Evolutionary conservation across 345 rosid species (phyloP), one percentile per base, ranked within the genome.

Genomic region (Cardamine resedifolia): DNA sequence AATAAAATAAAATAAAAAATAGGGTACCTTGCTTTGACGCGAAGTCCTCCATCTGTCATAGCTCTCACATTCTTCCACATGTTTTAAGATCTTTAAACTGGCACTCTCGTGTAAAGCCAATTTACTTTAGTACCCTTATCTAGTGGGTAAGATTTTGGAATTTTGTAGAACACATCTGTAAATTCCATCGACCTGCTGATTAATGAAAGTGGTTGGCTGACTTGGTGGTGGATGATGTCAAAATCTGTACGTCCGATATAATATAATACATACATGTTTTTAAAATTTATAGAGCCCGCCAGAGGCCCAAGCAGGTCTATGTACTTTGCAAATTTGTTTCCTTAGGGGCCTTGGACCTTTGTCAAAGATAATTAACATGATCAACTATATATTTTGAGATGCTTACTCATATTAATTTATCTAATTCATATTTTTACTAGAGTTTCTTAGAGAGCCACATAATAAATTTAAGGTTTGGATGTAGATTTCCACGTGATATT

Each of bases 11-110:
- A 4, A 27, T 4, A 4, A 27, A 1, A 30, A 12, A 72, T 6
- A 26, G 14, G 16, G 77, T 55, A 56, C 21, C 56, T 73, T 73
- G 58, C 71, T 73, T 73, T 34, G 0, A 73, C 56, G 71, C 56
- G n/a, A 63, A 63, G 70, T 43, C 47, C 36, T 62, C 38, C 65
- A 64, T 11, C n/a, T 56, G 30, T 53, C 63, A 12, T 41, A 53
- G 56, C 7, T 31, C 28, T 73, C 39, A 15, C 51, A 70, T 47
- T 68, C 45, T 58, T 33, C 14, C 68, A 71, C 75, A 61, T 71
- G 43, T 60, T 60, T 71, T 39, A 50, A 50, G 68, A 50, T 61
- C 75, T 51, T 61, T 24, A 3, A 49, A 61, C 68, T 49, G 31
- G 10, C 50, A 71, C n/a, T 58, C 66, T 20, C 48, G 26, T 69